These are phyloP conservation scores for Rhododendron vialii DNA, from an alignment of 148 eudicot species.

Conservation along the genomic window DNA sequence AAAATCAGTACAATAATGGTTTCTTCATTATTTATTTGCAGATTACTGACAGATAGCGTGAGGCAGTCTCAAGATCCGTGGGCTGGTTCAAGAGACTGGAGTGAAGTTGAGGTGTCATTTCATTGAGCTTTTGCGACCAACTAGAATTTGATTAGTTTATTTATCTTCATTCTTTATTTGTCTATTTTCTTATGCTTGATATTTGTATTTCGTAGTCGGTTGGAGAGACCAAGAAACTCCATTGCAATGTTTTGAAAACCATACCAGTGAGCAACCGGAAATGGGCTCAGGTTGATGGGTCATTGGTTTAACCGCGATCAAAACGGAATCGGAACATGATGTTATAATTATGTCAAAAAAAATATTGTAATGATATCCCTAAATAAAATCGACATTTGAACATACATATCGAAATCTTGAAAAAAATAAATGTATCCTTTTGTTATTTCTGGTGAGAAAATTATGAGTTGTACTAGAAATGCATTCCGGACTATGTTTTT, in stretches of 20 bases:
- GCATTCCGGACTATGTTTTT: too few species aligned
- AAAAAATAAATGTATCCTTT: too few species aligned
- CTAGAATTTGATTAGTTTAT: not conserved
- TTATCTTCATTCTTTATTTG: not conserved
- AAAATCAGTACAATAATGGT: not conserved
- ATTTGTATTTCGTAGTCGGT: not conserved
- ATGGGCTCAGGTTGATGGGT: not conserved
- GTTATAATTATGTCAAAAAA: too few species aligned
- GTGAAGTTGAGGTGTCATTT: slow-evolving; percentile 66
- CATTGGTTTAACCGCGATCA: not conserved
- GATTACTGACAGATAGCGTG: slow-evolving; percentile 68
- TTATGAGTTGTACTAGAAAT: too few species aligned
- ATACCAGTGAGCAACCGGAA: too few species aligned
- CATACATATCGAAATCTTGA: too few species aligned
- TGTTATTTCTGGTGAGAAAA: too few species aligned
- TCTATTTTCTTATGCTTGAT: not conserved
- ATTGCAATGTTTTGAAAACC: not conserved
- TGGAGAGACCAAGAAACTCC: not conserved
- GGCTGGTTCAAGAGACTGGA: slow-evolving; percentile 69
- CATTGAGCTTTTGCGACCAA: not conserved
- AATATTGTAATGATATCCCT: too few species aligned
- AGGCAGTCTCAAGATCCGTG: slow-evolving; percentile 69
- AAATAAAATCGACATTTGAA: too few species aligned
- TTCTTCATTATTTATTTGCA: slow-evolving; percentile 24
- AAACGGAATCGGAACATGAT: not conserved